Evolutionary conservation across 2,329 filamentous ascomycete species (phyloP).

Genomic region (Claviceps digitariae): DNA sequence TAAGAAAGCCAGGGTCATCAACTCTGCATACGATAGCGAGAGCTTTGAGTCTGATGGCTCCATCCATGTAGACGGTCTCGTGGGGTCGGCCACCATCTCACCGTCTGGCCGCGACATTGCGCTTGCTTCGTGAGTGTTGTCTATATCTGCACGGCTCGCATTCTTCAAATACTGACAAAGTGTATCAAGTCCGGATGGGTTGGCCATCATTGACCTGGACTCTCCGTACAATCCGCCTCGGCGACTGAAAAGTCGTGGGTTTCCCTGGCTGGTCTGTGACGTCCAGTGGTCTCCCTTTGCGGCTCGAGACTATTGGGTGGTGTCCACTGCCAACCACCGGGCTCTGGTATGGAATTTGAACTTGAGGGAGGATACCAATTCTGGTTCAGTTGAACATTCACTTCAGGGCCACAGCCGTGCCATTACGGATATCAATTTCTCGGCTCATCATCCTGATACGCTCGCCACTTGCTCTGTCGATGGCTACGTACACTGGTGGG

Average conservation of each 20-base stretch:
- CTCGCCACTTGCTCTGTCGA: constrained; percentile 86
- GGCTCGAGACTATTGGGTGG: constrained; percentile 79
- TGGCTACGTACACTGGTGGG: constrained; percentile 88
- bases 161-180: constrained; percentile 13
- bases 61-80: constrained; percentile 67
- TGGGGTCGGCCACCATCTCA: constrained; percentile 86
- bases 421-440: constrained; percentile 95
- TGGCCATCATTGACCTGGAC: constrained; percentile 86
- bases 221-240: constrained; percentile 78
- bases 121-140: constrained; percentile 53
- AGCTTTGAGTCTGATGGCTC: constrained; percentile 78
- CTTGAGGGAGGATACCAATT: constrained; percentile 56
- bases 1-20: constrained; percentile 45
- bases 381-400: constrained; percentile 68
- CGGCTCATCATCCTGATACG: constrained; percentile 78
- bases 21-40: constrained; percentile 67
- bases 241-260: constrained; percentile 65
- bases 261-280: constrained; percentile 90
- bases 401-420: constrained; percentile 72
- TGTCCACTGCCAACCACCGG: constrained; percentile 87
- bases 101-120: constrained; percentile 84
- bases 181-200: constrained; percentile 56
- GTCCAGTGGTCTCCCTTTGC: constrained; percentile 96
- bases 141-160: neutral
- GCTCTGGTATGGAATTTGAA: constrained; percentile 90